Evolutionary conservation across 192 early-diverging fungal genomes (phyloP).

Genomic region (Backusella westeae): DNA sequence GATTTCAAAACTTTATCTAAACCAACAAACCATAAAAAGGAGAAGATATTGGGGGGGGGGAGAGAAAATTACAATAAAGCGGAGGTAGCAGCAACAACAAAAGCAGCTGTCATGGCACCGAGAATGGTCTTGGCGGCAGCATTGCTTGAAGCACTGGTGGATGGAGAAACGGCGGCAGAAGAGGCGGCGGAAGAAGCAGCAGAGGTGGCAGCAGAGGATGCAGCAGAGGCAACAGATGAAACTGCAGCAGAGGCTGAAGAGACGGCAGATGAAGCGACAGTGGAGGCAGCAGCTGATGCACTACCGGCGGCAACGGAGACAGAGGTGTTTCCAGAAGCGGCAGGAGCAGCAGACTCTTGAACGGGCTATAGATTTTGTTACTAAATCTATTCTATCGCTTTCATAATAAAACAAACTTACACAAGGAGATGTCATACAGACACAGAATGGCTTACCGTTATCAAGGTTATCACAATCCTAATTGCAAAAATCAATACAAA

Average conservation of each 20-base stretch:
- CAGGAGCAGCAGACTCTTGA: background rate
- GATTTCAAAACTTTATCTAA: background rate
- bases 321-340: background rate
- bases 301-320: background rate
- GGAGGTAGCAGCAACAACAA: background rate
- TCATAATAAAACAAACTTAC: background rate
- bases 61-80: background rate
- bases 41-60: background rate
- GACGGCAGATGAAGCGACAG: background rate
- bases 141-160: background rate
- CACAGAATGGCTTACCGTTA: constrained; percentile 6
- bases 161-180: background rate
- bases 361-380: background rate
- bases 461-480: constrained; percentile 16
- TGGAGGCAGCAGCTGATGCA: background rate
- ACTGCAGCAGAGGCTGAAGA: background rate
- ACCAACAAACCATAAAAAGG: background rate
- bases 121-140: background rate
- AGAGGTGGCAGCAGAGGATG: background rate
- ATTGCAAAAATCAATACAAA: background rate
- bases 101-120: constrained; percentile 3
- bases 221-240: background rate
- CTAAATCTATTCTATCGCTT: background rate
- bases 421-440: constrained; percentile 9
- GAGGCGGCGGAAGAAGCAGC: background rate